Conservation (phyloP, 257 asterid genomes). For the Scutellaria galericulata region DNA sequence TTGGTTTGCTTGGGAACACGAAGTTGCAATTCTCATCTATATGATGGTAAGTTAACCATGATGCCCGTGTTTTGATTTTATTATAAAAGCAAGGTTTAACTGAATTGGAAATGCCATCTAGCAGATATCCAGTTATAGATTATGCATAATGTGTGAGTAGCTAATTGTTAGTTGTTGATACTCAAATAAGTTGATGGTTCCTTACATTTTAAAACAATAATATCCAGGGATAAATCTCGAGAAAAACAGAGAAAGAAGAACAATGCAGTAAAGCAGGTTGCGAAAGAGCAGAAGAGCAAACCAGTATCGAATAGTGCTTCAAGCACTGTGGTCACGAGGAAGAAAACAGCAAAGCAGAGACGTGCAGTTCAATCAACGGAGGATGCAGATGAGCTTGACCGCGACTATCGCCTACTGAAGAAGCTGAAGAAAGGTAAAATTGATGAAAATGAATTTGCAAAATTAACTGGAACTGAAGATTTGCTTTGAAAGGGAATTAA, state of each 20-base stretch:
- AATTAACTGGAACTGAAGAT: constrained; percentile 86
- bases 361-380: constrained; percentile 80
- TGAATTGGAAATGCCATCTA: background rate
- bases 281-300: constrained; percentile 59
- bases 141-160: background rate
- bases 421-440: constrained; percentile 78
- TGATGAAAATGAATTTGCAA: constrained; percentile 69
- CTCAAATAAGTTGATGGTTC: background rate
- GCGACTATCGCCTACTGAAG: constrained; percentile 77
- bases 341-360: constrained; percentile 87
- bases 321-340: constrained; percentile 47
- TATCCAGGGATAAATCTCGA: constrained; percentile 79
- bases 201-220: constrained; percentile 13
- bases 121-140: background rate
- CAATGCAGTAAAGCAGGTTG: constrained; percentile 59
- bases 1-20: background rate
- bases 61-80: background rate
- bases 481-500: constrained; percentile 40
- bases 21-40: background rate
- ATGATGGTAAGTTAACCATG: background rate
- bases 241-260: constrained; percentile 92
- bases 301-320: constrained; percentile 44
- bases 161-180: background rate
- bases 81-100: background rate
- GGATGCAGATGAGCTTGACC: constrained; percentile 80